A percentile compares a stretch with the other conserved stretches of the same genome.
Conservation (phyloP, 139 green algal species). For the Raphidocelis subcapitata region DNA sequence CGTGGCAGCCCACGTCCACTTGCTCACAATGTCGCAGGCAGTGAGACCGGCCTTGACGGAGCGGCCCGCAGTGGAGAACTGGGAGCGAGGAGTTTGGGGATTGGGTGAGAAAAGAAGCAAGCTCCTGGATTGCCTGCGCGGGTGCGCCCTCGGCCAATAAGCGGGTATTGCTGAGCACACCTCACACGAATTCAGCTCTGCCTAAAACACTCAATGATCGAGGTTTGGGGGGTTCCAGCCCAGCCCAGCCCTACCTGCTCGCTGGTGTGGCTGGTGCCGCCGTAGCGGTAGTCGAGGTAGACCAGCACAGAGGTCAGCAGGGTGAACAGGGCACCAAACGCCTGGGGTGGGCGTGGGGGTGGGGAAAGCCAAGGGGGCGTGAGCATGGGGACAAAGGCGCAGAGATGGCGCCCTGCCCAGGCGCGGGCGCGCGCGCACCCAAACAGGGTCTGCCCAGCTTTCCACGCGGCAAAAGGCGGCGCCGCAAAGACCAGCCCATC, state of each 20-base stretch:
- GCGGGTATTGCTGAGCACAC: no score
- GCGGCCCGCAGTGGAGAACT: constrained; percentile 34
- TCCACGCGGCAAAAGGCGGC: neutral
- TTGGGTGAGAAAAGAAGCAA: no score
- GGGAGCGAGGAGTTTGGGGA: no score
- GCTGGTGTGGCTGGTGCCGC: constrained; percentile 28
- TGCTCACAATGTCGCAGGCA: constrained; percentile 68
- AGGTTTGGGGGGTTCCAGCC: no score
- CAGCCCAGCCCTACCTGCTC: no score
- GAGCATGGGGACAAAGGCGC: neutral
- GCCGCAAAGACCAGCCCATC: neutral
- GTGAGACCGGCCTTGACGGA: constrained; percentile 70
- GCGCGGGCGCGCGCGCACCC: constrained; percentile 3
- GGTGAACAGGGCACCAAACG: constrained; percentile 26
- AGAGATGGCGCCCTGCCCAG: constrained; percentile 32
- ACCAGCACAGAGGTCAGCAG: constrained; percentile 38
- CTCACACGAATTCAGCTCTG: no score
- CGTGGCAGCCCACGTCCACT: constrained; percentile 56
- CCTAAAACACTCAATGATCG: no score
- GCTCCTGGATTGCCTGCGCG: no score
- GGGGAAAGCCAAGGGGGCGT: neutral
- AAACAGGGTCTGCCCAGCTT: neutral
- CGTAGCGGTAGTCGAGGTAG: constrained; percentile 32
- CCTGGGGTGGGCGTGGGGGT: neutral
- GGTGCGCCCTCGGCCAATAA: no score